These are phyloP conservation scores for Terana coerulea DNA, from an alignment of 768 basidiomycete species.

Conservation along the genomic window DNA sequence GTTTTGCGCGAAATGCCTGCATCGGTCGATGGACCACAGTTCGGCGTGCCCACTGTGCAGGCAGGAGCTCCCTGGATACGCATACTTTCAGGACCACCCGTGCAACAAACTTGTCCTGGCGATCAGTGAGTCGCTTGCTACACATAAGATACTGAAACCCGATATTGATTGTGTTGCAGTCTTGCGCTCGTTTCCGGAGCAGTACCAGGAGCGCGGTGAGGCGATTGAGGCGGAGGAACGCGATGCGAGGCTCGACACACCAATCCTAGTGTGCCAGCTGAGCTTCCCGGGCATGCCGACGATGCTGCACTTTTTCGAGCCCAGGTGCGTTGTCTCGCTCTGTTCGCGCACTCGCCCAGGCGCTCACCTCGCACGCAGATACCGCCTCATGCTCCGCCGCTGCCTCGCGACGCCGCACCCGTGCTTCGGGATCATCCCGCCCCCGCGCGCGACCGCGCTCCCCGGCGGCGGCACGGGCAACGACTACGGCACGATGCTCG, in stretches of 20 bases:
- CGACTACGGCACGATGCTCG: conserved; percentile 92
- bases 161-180: conserved; percentile 36
- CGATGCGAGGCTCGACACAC: conserved; percentile 77
- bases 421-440: conserved; percentile 93
- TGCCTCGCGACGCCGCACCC: conserved; percentile 75
- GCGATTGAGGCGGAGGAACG: conserved; percentile 74
- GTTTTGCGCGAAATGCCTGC: conserved; percentile 86
- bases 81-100: conserved; percentile 80
- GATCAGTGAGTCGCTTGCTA: conserved; percentile 43
- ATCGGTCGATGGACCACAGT: conserved; percentile 86
- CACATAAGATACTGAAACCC: conserved; percentile 11
- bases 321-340: conserved; percentile 42
- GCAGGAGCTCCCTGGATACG: conserved; percentile 65
- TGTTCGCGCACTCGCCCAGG: not conserved
- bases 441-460: conserved; percentile 36
- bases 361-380: conserved; percentile 39
- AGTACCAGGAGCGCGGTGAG: conserved; percentile 60
- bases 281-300: conserved; percentile 91
- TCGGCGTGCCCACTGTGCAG: conserved; percentile 84
- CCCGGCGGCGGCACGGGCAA: conserved; percentile 14
- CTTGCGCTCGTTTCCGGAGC: conserved; percentile 61
- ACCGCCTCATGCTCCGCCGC: conserved; percentile 96
- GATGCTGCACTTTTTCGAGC: conserved; percentile 90
- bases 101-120: conserved; percentile 67
- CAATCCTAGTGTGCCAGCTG: conserved; percentile 87